Base-by-base conservation (phyloP, 2,329 filamentous ascomycete species). In the Arthrobotrys sinensis region DNA sequence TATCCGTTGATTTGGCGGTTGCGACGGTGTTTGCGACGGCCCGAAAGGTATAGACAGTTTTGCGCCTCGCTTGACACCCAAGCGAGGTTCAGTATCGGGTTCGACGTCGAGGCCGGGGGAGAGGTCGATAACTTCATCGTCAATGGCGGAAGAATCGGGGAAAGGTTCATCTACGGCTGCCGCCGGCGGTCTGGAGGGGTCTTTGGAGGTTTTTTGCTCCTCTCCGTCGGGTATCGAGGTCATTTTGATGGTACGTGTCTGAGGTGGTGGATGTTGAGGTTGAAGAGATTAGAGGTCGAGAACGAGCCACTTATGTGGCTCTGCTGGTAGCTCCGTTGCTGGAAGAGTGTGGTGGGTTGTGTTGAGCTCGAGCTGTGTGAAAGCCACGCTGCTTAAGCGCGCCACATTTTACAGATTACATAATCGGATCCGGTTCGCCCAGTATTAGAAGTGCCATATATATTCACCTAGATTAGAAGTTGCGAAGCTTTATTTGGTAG, bases 11-110 rank as follows among this genome's bases (percentile, higher is more conserved):
- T 67, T 72, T 55, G 46, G 38, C n/a, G 63, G 67, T 40, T 78
- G 73, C 45, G 46, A 52, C 10, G 40, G 32, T 62, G 16, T 50
- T 52, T 78, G 75, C 10, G 66, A 52, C 7, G 63, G 67, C 19
- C 75, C 75, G 16, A 78, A 78, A 8, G 75, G 75, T 62, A 78
- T 78, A 19, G 75, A 78, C 32, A 78, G 34, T 52, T 78, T 78
- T 68, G 75, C 75, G 67, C 75, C 75, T 53, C 75, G 75, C 46
- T 78, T 78, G 28, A 66, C 71, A 7, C 67, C 75, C 40, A 78
- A 55, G 32, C 75, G 75, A 78, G 75, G 63, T 67, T 78, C 67
- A 28, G 53, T 62, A 6, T 50, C 75, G 32, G 62, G 62, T 64
- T 72, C 75, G 11, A 68, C 50, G 34, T 78, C 75, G 16, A 72